Base-by-base conservation (phyloP, 2,329 filamentous ascomycete species). In the Dendryphion nanum region DNA sequence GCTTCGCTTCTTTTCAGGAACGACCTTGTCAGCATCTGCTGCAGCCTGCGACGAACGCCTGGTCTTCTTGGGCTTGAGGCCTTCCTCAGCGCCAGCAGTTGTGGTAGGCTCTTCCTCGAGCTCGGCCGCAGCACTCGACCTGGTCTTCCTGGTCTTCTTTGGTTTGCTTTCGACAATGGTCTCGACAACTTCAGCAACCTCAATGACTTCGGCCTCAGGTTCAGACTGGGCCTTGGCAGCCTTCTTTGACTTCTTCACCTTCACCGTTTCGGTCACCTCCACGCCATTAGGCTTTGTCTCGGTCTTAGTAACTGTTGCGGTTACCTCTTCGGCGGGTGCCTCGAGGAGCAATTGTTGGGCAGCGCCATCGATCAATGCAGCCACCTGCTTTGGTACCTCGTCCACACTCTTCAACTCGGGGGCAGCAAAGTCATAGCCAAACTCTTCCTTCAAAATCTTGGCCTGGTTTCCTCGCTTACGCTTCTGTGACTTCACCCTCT, bases 401-500 rank as follows among this genome's bases (percentile, higher is more conserved):
- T 77, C 73, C 5, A 81, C 77, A 21, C 68, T 67, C 73, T 87
- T 94, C 50, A 95, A 69, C 50, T 75, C 70, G 1, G 89, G 88
- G 16, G 80, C 77, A 35, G 87, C 79, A 57, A 89, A 90, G 44
- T 93, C 83, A 66, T 98, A 97, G 7, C 86, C 91, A 42, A 95
- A 69, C 42, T 94, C 67, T 29, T 77, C 81, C 75, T 87, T 83
- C 50, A 96, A 71, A 70, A 86, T 86, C 60, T 85, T 79, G 2
- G 79, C 81, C 68, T 88, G 86, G 49, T 75, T 74, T 24, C 72
- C 69, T 38, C 93, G 77, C 66, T 79, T 83, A 64, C 78, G 74
- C 65, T 85, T 78, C 73, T 95, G 90, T 53, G 78, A 81, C 37
- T 76, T 71, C 38, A 93, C 80, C 63, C 83, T 85, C 69, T 79